Conservation (phyloP, 2,329 filamentous ascomycete genomes). For the Ilyonectria robusta region DNA sequence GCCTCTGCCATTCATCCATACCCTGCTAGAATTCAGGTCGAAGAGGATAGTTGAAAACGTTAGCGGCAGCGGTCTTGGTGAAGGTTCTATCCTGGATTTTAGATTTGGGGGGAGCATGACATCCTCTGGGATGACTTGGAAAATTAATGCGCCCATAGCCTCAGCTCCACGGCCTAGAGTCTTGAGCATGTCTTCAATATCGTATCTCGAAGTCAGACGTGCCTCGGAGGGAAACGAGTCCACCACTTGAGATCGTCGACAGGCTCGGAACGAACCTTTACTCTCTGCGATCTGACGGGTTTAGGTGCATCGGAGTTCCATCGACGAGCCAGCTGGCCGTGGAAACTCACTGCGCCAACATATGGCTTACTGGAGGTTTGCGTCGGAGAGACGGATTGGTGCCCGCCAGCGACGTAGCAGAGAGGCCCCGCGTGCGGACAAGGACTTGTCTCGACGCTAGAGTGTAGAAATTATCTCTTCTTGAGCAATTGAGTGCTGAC, state of each 20-base stretch:
- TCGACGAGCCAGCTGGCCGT: not conserved
- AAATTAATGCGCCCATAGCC: constrained; percentile 85
- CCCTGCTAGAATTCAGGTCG: constrained; percentile 55
- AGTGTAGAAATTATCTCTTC: not conserved
- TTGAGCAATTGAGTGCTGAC: not conserved
- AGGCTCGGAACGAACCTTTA: not conserved
- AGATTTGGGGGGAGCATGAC: constrained; percentile 67
- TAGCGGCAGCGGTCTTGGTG: constrained; percentile 43
- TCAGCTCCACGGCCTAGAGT: constrained; percentile 80
- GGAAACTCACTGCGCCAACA: constrained; percentile 31
- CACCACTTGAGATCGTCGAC: constrained; percentile 33
- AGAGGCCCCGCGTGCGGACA: constrained; percentile 40
- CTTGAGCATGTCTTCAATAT: constrained; percentile 84
- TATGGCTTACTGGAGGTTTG: not conserved
- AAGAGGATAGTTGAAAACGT: constrained; percentile 56
- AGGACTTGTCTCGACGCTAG: constrained; percentile 49
- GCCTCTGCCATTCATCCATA: constrained; percentile 87
- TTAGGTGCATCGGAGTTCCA: not conserved
- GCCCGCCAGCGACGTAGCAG: constrained; percentile 29
- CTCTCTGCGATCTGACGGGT: not conserved
- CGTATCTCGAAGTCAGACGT: constrained; percentile 86
- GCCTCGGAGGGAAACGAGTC: constrained; percentile 77
- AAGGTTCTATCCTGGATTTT: constrained; percentile 70
- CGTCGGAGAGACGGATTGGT: constrained; percentile 11
- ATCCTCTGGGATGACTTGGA: constrained; percentile 85